phyloP scores from a whole-genome alignment of 2,329 filamentous ascomycete genomes.

The Colletotrichum abscissum region DNA sequence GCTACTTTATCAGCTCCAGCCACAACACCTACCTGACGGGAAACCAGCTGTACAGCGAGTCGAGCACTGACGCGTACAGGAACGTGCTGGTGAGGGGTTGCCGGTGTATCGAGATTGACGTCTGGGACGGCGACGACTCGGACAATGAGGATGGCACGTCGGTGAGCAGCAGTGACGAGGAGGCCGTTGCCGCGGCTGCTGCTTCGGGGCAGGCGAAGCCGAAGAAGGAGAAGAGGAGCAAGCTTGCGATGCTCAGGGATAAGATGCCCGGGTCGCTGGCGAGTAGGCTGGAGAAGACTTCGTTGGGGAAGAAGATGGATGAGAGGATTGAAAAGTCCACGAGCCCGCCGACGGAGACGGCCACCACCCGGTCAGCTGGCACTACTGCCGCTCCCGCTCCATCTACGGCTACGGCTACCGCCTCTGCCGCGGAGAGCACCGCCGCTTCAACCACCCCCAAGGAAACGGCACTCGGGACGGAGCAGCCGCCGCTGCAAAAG shows the following conservation, averaged over 20 bases:
- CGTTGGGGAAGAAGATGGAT: slow-evolving; percentile 55
- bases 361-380: background rate
- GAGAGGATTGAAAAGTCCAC: slow-evolving; percentile 45
- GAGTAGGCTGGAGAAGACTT: slow-evolving; percentile 60
- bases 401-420: no score
- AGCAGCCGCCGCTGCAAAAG: slow-evolving; percentile 14
- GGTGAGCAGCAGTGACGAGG: slow-evolving; percentile 62
- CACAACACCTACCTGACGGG: slow-evolving; percentile 96
- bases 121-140: slow-evolving; percentile 89
- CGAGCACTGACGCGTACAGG: slow-evolving; percentile 89
- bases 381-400: no score
- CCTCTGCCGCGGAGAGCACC: background rate
- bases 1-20: slow-evolving; percentile 94
- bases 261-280: slow-evolving; percentile 58
- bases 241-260: slow-evolving; percentile 73
- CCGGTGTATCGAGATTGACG: slow-evolving; percentile 93
- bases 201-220: slow-evolving; percentile 2
- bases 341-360: slow-evolving; percentile 31
- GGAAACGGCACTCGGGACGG: background rate
- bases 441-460: background rate
- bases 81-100: slow-evolving; percentile 86
- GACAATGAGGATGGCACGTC: slow-evolving; percentile 72
- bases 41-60: slow-evolving; percentile 87
- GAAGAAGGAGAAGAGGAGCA: slow-evolving; percentile 62
- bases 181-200: slow-evolving; percentile 37